Percentiles rank a stretch among this genome's conserved stretches.
These are phyloP conservation scores for Naganishia onofrii DNA, from an alignment of 768 basidiomycete species.

Conservation along the genomic window DNA sequence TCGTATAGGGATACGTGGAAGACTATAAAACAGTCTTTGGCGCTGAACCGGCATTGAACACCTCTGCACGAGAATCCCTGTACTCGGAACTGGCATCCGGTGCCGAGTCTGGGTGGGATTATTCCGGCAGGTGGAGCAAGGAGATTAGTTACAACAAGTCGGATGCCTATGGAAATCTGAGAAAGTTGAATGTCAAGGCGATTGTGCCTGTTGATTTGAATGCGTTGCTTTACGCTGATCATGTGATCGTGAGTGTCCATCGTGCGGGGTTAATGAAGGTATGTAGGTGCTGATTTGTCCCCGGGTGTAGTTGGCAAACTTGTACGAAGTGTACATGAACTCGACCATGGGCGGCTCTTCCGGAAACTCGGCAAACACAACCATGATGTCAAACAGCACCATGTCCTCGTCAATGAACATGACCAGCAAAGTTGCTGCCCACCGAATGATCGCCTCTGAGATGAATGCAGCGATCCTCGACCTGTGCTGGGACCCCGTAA, in stretches of 20 bases:
- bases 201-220: conserved; percentile 76
- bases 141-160: conserved; percentile 54
- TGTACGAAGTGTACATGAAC: conserved; percentile 45
- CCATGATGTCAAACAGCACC: conserved; percentile 24
- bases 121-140: conserved; percentile 53
- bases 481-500: conserved; percentile 72
- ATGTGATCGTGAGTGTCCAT: conserved; percentile 25
- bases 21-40: conserved; percentile 79
- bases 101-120: conserved; percentile 69
- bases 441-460: conserved; percentile 60
- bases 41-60: conserved; percentile 59
- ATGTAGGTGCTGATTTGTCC: conserved; percentile 52
- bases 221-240: conserved; percentile 68
- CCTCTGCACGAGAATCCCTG: conserved; percentile 62
- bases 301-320: conserved; percentile 38
- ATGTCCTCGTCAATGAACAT: conserved; percentile 56
- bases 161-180: conserved; percentile 61
- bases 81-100: conserved; percentile 85
- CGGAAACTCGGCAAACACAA: conserved; percentile 37
- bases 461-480: conserved; percentile 74
- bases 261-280: conserved; percentile 42
- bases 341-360: conserved; percentile 24
- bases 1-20: conserved; percentile 51
- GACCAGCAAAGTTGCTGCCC: conserved; percentile 53
- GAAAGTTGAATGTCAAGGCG: conserved; percentile 68